Percentiles rank a stretch among this genome's conserved stretches.
Evolutionary conservation across 2,329 filamentous ascomycete genomes (phyloP).

Genomic region (Hypoxylon sp.): DNA sequence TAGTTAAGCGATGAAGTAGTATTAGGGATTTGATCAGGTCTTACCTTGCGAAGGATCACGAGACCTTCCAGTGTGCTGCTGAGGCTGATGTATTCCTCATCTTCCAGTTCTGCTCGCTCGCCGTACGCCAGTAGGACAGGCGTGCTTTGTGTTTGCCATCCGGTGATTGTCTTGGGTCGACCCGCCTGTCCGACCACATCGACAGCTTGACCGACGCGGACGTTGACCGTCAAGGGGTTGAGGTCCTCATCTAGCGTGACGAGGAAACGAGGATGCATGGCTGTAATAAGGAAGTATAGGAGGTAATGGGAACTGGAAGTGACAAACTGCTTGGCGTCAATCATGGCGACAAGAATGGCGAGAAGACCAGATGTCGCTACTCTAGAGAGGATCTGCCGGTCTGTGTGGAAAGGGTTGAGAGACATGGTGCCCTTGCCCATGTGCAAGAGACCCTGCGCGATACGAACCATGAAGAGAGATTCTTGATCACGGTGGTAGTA

Average conservation of each 20-base stretch:
- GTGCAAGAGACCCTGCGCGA: conserved; percentile 95
- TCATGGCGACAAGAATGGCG: conserved; percentile 91
- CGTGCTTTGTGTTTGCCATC: conserved; percentile 99
- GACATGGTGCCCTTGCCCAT: conserved; percentile 99
- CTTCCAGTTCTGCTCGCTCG: conserved; percentile 95
- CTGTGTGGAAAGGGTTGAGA: conserved; percentile 98
- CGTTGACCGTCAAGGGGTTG: conserved; percentile 93
- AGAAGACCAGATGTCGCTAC: conserved; percentile 92
- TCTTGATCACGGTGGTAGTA: conserved; percentile 99
- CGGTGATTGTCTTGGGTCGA: conserved; percentile 97
- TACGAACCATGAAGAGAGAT: conserved; percentile 98
- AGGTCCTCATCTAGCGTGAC: conserved; percentile 96
- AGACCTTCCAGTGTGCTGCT: conserved; percentile 93
- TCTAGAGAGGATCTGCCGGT: conserved; percentile 93
- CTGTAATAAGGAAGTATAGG: conserved; percentile 95
- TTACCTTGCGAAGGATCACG: conserved; percentile 96
- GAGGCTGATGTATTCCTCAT: conserved; percentile 95
- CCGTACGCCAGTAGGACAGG: conserved; percentile 95
- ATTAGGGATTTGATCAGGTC: conserved; percentile 47
- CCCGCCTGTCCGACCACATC: conserved; percentile 98
- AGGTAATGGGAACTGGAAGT: conserved; percentile 84
- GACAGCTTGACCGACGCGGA: conserved; percentile 96
- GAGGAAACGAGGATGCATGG: conserved; percentile 97
- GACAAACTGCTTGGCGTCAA: conserved; percentile 91
- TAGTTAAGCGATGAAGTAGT: conserved; percentile 10